Conservation (phyloP, 2,329 filamentous ascomycete genomes). For the Knufia petricola region DNA sequence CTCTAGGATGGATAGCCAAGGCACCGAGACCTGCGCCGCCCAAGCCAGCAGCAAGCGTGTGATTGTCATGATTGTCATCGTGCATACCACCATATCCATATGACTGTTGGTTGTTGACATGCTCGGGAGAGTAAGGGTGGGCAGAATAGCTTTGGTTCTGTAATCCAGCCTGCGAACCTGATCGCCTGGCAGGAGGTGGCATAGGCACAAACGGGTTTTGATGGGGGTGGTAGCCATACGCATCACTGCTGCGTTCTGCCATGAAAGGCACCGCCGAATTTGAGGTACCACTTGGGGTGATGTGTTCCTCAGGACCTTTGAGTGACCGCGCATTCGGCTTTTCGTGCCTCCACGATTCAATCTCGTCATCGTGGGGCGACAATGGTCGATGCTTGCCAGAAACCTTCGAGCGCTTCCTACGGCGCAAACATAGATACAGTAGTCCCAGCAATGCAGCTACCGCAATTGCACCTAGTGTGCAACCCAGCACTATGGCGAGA, state of each 20-base stretch:
- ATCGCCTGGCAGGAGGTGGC: slow-evolving; percentile 19
- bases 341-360: slow-evolving; percentile 19
- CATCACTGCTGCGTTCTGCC: slow-evolving; percentile 15
- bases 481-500: slow-evolving; percentile 20
- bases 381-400: slow-evolving; percentile 19
- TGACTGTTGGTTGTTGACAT: background rate
- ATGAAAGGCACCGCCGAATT: slow-evolving; percentile 15
- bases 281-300: background rate
- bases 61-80: background rate
- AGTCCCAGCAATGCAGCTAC: slow-evolving; percentile 17
- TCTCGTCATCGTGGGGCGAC: slow-evolving; percentile 18
- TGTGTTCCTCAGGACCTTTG: slow-evolving; percentile 7
- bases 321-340: slow-evolving; percentile 3
- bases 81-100: background rate
- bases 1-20: slow-evolving; percentile 8
- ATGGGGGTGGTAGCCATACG: slow-evolving; percentile 9
- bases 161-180: slow-evolving; percentile 15
- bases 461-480: slow-evolving; percentile 19
- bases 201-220: slow-evolving; percentile 22
- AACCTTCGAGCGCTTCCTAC: slow-evolving; percentile 9
- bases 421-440: slow-evolving; percentile 14
- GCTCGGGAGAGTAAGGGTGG: slow-evolving; percentile 6
- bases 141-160: slow-evolving; percentile 10
- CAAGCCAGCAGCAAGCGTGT: slow-evolving; percentile 14
- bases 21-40: slow-evolving; percentile 16